Evolutionary conservation across 2,329 filamentous ascomycete species (phyloP), one percentile per base, ranked within the genome.

Genomic region (Cytospora piceicola): DNA sequence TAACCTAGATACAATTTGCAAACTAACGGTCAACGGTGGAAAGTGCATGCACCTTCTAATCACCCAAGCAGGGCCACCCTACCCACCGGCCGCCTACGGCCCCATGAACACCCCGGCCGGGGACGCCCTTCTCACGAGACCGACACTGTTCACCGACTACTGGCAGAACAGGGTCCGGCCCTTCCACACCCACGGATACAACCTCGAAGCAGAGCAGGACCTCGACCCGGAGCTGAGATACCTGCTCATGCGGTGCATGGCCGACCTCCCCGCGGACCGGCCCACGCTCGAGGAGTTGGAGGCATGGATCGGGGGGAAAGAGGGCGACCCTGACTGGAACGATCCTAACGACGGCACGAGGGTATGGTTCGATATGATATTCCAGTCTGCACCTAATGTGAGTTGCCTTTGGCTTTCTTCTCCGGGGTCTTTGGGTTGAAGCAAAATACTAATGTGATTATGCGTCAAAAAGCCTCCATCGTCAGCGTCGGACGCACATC

Each of bases 41-140:
- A 30, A 61, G 59, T 46, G 34, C n/a, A 62, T 62, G 52, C 52
- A 55, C 11, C 32, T 32, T 17, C 52, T 62, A n/a, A 55, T 62
- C 29, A 62, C 51, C 14, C 54, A 49, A 12, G 24, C 20, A 27
- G 12, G n/a, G 2, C 20, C 52, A 5, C 60, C 58, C 1, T 61
- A 61, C 34, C 58, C 58, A 14, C 58, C 58, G 20, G 7, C 17
- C 1, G 49, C 58, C 17, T 11, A 54, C 17, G 58, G 58, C 2
- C 58, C 58, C 17, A n/a, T 61, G 24, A 61, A 61, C 49, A 12
- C 11, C 46, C 34, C 49, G 7, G 17, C 12, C 0, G 58, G 42
- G 1, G 20, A 29, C 11, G 15, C 30, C 22, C 58, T 61, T 1
- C 29, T 54, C 49, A 14, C 27, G n/a, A 17, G 46, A 22, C 30